Evolutionary conservation across 1,284 basidiomycete genomes (phyloP).

Genomic region (Papiliotrema terrestris): DNA sequence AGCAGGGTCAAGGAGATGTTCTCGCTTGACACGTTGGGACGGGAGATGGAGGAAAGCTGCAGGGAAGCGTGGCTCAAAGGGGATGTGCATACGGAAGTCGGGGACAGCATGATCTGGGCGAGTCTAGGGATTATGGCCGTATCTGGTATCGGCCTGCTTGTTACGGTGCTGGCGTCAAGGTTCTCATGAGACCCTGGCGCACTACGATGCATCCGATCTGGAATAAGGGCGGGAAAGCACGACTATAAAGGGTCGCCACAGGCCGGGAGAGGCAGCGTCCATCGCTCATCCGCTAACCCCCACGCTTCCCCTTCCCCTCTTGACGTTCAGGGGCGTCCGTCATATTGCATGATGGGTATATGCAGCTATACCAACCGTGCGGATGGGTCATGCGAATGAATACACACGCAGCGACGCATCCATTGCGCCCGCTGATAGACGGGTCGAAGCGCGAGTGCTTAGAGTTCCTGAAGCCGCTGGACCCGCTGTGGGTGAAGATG

Average conservation of each 20-base stretch:
- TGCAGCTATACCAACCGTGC: background rate
- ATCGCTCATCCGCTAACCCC: no score
- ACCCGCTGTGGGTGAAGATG: no score
- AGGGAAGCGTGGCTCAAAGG: conserved; percentile 52
- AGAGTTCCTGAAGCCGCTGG: no score
- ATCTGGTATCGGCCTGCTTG: background rate
- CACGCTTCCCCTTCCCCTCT: no score
- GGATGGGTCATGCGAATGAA: background rate
- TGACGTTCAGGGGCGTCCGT: background rate
- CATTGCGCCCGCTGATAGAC: no score
- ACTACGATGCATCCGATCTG: no score
- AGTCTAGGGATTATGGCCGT: conserved; percentile 18
- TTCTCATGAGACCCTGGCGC: no score
- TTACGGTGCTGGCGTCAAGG: no score
- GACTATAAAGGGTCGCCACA: no score
- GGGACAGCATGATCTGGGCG: conserved; percentile 37
- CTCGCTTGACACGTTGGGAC: conserved; percentile 63
- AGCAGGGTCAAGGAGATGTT: conserved; percentile 60
- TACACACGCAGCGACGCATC: background rate
- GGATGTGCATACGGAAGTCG: conserved; percentile 30
- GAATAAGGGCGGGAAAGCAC: no score
- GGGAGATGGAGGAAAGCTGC: conserved; percentile 61
- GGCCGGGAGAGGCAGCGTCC: no score
- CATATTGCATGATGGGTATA: background rate
- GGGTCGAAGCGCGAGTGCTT: no score